Evolutionary conservation across 1,139 yeast species (phyloP).

Genomic region (Candida pseudocylindracea): DNA sequence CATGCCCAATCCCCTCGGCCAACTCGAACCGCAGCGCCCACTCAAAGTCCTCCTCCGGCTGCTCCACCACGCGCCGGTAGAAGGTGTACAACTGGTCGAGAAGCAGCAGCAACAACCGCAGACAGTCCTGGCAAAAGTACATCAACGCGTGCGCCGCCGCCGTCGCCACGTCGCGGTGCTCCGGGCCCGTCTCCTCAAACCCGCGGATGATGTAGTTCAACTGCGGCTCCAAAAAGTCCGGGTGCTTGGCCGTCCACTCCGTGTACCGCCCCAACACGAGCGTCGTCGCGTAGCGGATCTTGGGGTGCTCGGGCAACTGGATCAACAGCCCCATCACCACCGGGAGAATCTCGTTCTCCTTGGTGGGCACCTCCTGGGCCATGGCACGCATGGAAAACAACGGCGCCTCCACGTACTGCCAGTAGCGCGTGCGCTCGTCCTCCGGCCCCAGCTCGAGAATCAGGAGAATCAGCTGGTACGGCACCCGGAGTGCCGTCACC

Average conservation of each 20-base stretch:
- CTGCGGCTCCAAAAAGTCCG: slow-evolving; percentile 63
- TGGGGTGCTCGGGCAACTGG: slow-evolving; percentile 66
- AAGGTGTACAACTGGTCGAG: slow-evolving; percentile 60
- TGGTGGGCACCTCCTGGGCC: slow-evolving; percentile 72
- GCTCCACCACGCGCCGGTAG: slow-evolving; percentile 19
- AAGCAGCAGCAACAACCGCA: slow-evolving; percentile 38
- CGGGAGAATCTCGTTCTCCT: slow-evolving; percentile 53
- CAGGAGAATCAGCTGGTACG: slow-evolving; percentile 28
- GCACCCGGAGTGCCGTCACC: slow-evolving; percentile 36
- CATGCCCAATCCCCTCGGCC: slow-evolving; percentile 80
- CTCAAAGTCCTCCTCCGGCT: slow-evolving; percentile 35
- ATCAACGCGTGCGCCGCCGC: slow-evolving; percentile 91
- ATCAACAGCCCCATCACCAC: slow-evolving; percentile 50
- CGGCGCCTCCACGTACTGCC: slow-evolving; percentile 89
- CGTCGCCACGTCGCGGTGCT: slow-evolving; percentile 30
- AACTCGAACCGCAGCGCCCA: slow-evolving; percentile 54
- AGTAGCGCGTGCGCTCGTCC: slow-evolving; percentile 6
- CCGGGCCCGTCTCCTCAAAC: slow-evolving; percentile 17
- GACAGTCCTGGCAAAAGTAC: slow-evolving; percentile 89
- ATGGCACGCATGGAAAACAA: slow-evolving; percentile 77
- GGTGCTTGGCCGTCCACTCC: slow-evolving; percentile 81
- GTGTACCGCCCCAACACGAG: slow-evolving; percentile 86
- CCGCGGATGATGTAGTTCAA: slow-evolving; percentile 70
- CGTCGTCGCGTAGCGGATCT: slow-evolving; percentile 80
- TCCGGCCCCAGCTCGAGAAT: slow-evolving; percentile 6